Conservation (phyloP, 768 basidiomycete species). For the Dioszegia crocea region DNA sequence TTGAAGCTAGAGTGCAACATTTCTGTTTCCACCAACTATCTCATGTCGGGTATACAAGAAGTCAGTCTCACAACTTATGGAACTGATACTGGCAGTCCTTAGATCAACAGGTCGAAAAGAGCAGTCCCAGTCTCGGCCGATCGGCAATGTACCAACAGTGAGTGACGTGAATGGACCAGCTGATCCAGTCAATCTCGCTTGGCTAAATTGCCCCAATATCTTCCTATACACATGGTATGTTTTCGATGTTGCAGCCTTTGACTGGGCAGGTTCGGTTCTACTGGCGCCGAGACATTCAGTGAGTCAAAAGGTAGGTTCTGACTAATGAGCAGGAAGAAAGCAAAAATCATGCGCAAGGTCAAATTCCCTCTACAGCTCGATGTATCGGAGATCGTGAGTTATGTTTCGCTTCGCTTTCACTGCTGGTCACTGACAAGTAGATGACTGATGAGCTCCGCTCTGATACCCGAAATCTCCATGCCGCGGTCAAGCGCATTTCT, state of each 20-base stretch:
- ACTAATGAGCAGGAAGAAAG: constrained; percentile 56
- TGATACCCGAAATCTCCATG: constrained; percentile 67
- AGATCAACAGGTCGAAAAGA: constrained; percentile 81
- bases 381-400: constrained; percentile 63
- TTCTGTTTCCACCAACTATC: constrained; percentile 74
- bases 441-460: constrained; percentile 69
- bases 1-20: constrained; percentile 94
- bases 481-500: constrained; percentile 71
- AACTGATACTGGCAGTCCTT: constrained; percentile 59
- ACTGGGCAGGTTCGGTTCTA: constrained; percentile 72
- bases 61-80: constrained; percentile 53
- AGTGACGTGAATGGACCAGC: not conserved
- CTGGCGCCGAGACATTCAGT: constrained; percentile 78
- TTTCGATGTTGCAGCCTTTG: not conserved
- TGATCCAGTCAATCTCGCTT: constrained; percentile 58
- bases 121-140: constrained; percentile 70
- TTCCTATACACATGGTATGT: constrained; percentile 70
- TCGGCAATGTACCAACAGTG: constrained; percentile 72
- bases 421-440: constrained; percentile 21
- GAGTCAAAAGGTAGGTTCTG: constrained; percentile 5
- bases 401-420: not conserved
- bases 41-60: constrained; percentile 77
- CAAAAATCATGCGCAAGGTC: constrained; percentile 93
- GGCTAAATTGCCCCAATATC: constrained; percentile 73
- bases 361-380: constrained; percentile 90